Conservation (phyloP, 208 protist genomes). For the Sergeia podlipaevii region DNA sequence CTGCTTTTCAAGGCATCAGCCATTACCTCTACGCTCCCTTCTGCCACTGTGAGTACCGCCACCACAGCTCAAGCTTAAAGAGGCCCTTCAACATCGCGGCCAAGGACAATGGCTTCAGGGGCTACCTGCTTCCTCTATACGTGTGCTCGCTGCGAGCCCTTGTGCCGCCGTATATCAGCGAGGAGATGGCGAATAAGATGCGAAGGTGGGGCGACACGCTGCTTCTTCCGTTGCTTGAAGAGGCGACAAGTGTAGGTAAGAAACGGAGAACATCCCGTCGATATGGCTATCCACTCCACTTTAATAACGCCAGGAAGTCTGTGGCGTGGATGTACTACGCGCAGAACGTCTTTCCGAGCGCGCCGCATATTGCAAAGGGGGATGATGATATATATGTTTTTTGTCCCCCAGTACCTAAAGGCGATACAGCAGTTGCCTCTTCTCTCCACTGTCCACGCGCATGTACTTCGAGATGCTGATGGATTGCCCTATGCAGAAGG, state of each 20-base stretch:
- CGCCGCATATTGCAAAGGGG: conserved; percentile 35
- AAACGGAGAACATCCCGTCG: conserved; percentile 8
- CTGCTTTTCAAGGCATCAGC: conserved; percentile 25
- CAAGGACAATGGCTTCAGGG: conserved; percentile 23
- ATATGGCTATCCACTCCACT: conserved; percentile 29
- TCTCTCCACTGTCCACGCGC: too few relatives aligned
- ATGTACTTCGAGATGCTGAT: too few relatives aligned
- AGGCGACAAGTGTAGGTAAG: conserved; percentile 17
- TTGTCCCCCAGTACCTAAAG: conserved; percentile 47
- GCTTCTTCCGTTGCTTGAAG: conserved; percentile 30
- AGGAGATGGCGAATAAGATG: conserved; percentile 30
- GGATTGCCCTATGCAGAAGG: too few relatives aligned
- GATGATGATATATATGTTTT: conserved; percentile 54
- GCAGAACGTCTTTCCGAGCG: conserved; percentile 25
- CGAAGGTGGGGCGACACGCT: conserved; percentile 23
- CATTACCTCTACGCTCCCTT: conserved; percentile 52
- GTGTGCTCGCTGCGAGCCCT: conserved; percentile 3
- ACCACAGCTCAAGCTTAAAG: conserved; percentile 32
- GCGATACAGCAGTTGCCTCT: conserved; percentile 25
- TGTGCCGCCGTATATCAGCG: conserved; percentile 15
- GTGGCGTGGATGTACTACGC: conserved; percentile 35
- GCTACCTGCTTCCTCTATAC: conserved; percentile 26
- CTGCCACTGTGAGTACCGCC: conserved; percentile 52
- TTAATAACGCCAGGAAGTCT: conserved; percentile 38
- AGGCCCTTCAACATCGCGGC: conserved; percentile 58